Evolutionary conservation across 1,284 basidiomycete genomes (phyloP), one percentile per base, ranked within the genome.

Genomic region (Agroathelia rolfsii): DNA sequence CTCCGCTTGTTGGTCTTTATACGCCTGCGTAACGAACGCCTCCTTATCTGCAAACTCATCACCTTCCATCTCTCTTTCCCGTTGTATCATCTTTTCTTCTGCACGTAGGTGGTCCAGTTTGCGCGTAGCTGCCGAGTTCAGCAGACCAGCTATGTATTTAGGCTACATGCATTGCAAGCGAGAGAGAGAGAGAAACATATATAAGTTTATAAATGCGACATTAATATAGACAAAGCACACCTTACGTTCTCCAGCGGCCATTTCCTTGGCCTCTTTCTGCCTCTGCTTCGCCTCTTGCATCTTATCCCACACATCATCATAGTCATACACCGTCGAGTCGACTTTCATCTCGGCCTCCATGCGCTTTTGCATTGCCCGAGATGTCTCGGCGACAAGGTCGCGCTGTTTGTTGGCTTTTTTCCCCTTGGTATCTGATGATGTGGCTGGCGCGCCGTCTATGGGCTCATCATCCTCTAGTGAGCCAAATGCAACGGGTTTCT

Each of bases 41-140:
- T 98, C 95, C 62, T 94, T 98, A 61, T 89, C 94, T 29, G 69
- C 72, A 55, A 90, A 99, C 54, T 93, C 77, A 42, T 94, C 90
- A 1, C 95, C 95, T 59, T 99, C 95, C 15, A 72, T 63, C 53
- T 93, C 88, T 13, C 95, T 73, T 53, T 98, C 94, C 29, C 76
- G 72, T 55, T 94, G 86, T 47, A 97, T 83, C 81, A 93, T 87
- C 66, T 97, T 97, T 59, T 98, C 92, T 57, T 99, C 94, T 0
- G 95, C 95, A 35, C 93, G 70, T n/a, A 96, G 57, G 45, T 87
- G 72, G 53, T 98, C 95, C 26, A 95, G 62, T 48, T 82, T 78
- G 20, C 95, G 74, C 24, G 87, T 87, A 27, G 80, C 78, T 14
- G 95, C 92, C 6, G 87, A 76, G n/a, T 68, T 62, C 2, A 97